Conservation (phyloP, 345 rosid genomes). For the Durio zibethinus region DNA sequence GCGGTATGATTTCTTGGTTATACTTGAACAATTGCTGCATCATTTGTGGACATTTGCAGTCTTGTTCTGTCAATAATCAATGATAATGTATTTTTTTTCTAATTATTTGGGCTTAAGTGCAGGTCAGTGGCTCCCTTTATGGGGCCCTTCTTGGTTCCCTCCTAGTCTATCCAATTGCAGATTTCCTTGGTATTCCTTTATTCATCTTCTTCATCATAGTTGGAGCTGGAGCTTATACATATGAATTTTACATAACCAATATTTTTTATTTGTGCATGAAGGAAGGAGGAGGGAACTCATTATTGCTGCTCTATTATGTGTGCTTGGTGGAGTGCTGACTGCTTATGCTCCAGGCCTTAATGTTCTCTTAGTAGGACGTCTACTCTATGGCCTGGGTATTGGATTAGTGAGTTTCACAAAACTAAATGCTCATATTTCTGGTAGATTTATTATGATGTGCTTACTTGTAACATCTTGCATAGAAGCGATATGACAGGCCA, state of each 20-base stretch:
- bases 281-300: slow-evolving; percentile 91
- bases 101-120: slow-evolving; percentile 23
- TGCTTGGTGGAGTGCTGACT: slow-evolving; percentile 55
- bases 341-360: slow-evolving; percentile 66
- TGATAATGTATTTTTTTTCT: slow-evolving; percentile 2
- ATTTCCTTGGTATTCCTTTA: slow-evolving; percentile 68
- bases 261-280: slow-evolving; percentile 23
- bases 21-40: slow-evolving; percentile 1
- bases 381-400: slow-evolving; percentile 82
- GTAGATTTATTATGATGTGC: neutral
- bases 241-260: slow-evolving; percentile 12
- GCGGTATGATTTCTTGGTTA: slow-evolving; percentile 56
- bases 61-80: slow-evolving; percentile 1
- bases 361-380: slow-evolving; percentile 75
- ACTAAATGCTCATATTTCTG: neutral
- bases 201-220: neutral
- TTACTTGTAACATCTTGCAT: neutral
- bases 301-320: slow-evolving; percentile 57
- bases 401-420: slow-evolving; percentile 66
- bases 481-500: slow-evolving; percentile 55
- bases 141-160: slow-evolving; percentile 93
- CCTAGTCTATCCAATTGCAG: slow-evolving; percentile 80
- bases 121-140: slow-evolving; percentile 97
- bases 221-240: slow-evolving; percentile 2
- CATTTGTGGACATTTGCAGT: slow-evolving; percentile 12